phyloP scores from a whole-genome alignment of 805 yeast genomes.

The Wickerhamiella azymoides region DNA sequence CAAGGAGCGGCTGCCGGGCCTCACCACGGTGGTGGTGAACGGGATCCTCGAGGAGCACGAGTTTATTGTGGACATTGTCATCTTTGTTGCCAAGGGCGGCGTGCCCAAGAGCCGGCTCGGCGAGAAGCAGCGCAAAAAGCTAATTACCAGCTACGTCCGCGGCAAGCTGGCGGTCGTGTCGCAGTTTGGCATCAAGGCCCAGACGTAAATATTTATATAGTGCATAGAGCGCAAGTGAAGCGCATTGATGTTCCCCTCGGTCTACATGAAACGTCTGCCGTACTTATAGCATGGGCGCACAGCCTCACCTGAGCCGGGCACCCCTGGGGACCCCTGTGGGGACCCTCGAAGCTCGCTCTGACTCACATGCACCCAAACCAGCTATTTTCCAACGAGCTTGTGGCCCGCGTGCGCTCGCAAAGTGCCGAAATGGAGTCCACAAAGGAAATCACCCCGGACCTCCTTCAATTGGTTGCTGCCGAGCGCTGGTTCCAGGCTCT shows the following conservation, averaged over 20 bases:
- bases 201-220: background rate
- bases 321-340: no score
- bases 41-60: constrained; percentile 70
- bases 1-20: constrained; percentile 41
- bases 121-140: constrained; percentile 59
- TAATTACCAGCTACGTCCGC: constrained; percentile 43
- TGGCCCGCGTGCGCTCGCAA: background rate
- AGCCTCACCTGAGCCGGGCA: no score
- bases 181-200: constrained; percentile 12
- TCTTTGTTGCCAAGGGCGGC: constrained; percentile 52
- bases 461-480: background rate
- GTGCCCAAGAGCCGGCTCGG: constrained; percentile 62
- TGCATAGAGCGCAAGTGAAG: background rate
- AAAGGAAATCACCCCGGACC: background rate
- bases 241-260: no score
- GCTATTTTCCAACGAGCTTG: background rate
- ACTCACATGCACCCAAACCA: background rate
- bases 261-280: no score
- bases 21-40: constrained; percentile 74
- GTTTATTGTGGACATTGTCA: constrained; percentile 66
- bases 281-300: no score
- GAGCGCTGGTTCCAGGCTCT: constrained; percentile 3
- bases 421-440: background rate
- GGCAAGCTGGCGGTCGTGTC: constrained; percentile 28
- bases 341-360: background rate